Evolutionary conservation across 2,329 filamentous ascomycete genomes (phyloP), one percentile per base, ranked within the genome.

Genomic region (Alternaria sp.): DNA sequence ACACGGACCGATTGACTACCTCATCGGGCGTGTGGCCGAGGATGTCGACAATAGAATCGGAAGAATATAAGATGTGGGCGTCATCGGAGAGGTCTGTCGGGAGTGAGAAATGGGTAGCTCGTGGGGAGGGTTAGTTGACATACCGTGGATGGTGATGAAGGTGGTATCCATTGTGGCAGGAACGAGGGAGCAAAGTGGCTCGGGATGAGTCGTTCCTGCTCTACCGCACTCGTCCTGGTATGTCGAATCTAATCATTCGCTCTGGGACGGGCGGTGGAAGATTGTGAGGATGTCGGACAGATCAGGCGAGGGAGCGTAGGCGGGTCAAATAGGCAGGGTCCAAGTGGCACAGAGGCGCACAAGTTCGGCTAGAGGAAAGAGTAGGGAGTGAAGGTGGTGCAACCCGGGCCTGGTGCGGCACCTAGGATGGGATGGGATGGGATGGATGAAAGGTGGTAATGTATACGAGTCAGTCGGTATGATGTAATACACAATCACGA

Each of bases 61-160:
- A 96, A 20, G 89, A 91, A 79, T 93, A 96, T 63, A 94, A 85
- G 63, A 96, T 90, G 64, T 88, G 90, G 69, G 91, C 92, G 75
- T 94, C 89, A 57, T 86, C 83, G 43, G 88, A 86, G 61, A 94
- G 84, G 78, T 94, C 92, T 94, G 64, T 44, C 3, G 39, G 24
- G 34, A 51, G 61, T 72, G 34, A 70, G 59, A 49, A 47, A 44
- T 14, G 18, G 39, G 5, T 6, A 16, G 16, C 56, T 52, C 71
- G 63, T 51, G 4, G 36, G 24, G 44, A 39, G 42, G 14, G 18
- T 14, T 43, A 51, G 60, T 51, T 11, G 57, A 63, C 88, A 82
- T 81, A 91, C 92, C 92, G 76, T 95, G 92, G 75, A 96, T 95
- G 68, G 92, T 93, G 81, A 96, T 95, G 81, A 96, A 96, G 32